Evolutionary conservation across 495 filamentous ascomycete genomes (phyloP), one percentile per base, ranked within the genome.

Genomic region (Penicillium paxilli): DNA sequence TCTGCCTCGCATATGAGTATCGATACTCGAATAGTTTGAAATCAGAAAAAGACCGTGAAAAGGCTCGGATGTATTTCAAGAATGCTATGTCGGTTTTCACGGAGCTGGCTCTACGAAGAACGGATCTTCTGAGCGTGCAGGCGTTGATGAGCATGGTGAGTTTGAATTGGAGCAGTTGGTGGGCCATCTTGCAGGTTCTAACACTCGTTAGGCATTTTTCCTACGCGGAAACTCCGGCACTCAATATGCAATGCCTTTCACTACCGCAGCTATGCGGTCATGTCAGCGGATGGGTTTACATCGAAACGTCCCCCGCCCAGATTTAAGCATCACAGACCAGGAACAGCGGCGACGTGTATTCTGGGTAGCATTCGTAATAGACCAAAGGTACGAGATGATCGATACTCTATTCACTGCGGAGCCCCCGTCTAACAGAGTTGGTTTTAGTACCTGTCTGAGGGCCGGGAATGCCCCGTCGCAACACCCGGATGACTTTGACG

Each of bases 271-370:
- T 6, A 91, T 97, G 62, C 83, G 92, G 37, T 80, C 94, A 10
- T 87, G 90, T 20, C 92, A 96, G 59, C 91, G 86, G 61, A 96
- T 98, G 65, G 94, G 94, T n/a, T 79, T 98, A 30, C 94, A 98
- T 70, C 96, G 95, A 66, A 80, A 89, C 51, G 88, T 91, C 8
- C 85, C 84, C 17, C 85, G 88, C 4, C 96, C 96, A 64, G 88
- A 91, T 55, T 77, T 97, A 17, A 91, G 89, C 56, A 79, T 83
- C 12, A 80, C 85, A 21, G 92, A 98, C 65, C 87, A 89, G 51
- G 94, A 98, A 66, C 93, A 97, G 72, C 82, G 94, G 37, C 94
- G 91, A 74, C 83, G 94, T 51, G 93, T 97, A 14, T 98, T 97
- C 65, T 98, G 94, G 94, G 95, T 97, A 55, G 90, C 88, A 5